A percentile compares a stretch with the other conserved stretches of the same genome.
Evolutionary conservation across 2,329 filamentous ascomycete genomes (phyloP).

Genomic region (Colletotrichum abscissum): DNA sequence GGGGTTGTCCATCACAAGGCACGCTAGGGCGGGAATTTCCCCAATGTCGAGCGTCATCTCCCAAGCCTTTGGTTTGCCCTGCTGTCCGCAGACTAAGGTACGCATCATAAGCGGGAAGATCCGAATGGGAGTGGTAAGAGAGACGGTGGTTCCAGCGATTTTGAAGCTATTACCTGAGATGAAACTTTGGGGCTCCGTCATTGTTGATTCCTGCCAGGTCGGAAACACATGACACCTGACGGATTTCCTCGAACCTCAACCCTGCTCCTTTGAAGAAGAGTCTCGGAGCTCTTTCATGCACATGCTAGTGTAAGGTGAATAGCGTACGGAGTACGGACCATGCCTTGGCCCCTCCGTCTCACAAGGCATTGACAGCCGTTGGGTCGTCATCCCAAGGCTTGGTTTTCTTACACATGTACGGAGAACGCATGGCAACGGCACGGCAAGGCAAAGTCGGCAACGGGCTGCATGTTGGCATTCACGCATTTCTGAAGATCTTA

Average conservation of each 20-base stretch:
- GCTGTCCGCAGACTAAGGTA: not conserved
- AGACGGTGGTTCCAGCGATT: not conserved
- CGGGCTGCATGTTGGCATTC: not conserved
- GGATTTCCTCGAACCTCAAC: not conserved
- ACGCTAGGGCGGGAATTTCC: conserved; percentile 18
- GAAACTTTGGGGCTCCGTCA: not conserved
- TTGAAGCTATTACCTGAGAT: not conserved
- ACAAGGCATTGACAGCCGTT: conserved; percentile 4
- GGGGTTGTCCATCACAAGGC: conserved; percentile 17
- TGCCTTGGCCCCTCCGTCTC: too few relatives aligned
- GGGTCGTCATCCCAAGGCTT: not conserved
- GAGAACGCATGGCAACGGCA: not conserved
- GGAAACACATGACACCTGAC: not conserved
- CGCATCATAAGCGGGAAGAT: not conserved
- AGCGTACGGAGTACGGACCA: too few relatives aligned
- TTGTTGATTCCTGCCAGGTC: not conserved
- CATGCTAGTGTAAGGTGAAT: not conserved
- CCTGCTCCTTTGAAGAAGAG: not conserved
- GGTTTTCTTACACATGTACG: not conserved
- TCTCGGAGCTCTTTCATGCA: conserved; percentile 15
- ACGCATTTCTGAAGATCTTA: not conserved
- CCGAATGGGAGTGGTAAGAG: not conserved
- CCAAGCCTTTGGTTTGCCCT: not conserved
- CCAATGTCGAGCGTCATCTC: not conserved
- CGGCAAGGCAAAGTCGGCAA: not conserved